These are phyloP conservation scores for Cantharellus anzutake DNA, from an alignment of 768 basidiomycete genomes.

Conservation along the genomic window DNA sequence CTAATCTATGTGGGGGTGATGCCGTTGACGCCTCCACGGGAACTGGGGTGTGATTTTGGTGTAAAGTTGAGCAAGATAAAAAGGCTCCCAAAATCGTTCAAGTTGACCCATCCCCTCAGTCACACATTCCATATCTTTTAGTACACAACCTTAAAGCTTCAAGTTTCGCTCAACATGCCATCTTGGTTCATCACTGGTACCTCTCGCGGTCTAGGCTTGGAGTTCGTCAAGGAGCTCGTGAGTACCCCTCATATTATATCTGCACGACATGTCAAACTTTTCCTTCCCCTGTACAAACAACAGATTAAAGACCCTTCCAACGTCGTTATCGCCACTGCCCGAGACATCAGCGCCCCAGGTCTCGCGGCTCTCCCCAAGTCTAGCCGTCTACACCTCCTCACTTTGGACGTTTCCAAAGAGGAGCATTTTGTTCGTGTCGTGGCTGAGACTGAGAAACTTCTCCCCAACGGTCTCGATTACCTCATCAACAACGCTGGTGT, in stretches of 20 bases:
- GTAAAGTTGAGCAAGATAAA: too few relatives aligned
- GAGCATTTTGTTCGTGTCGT: not conserved
- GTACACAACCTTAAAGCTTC: too few relatives aligned
- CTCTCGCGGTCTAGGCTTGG: slow-evolving; percentile 3
- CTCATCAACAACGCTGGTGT: slow-evolving; percentile 3
- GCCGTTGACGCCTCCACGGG: too few relatives aligned
- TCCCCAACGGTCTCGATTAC: slow-evolving; percentile 3
- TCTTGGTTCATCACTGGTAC: slow-evolving; percentile 7
- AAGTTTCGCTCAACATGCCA: not conserved
- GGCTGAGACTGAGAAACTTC: not conserved
- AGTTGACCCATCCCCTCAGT: too few relatives aligned
- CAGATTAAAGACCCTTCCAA: slow-evolving; percentile 3
- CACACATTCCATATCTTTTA: too few relatives aligned
- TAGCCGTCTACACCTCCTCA: not conserved
- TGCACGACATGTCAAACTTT: not conserved
- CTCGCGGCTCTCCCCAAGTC: not conserved
- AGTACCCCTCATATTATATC: not conserved
- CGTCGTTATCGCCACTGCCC: slow-evolving; percentile 5
- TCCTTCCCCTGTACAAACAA: not conserved
- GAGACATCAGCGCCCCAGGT: slow-evolving; percentile 1
- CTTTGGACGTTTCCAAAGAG: not conserved
- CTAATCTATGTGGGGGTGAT: too few relatives aligned
- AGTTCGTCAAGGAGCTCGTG: slow-evolving; percentile 5
- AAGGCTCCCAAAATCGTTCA: too few relatives aligned
- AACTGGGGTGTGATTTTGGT: too few relatives aligned